Base-by-base conservation (phyloP, 1,139 yeast species). In the Oligophagozyma castellii region DNA sequence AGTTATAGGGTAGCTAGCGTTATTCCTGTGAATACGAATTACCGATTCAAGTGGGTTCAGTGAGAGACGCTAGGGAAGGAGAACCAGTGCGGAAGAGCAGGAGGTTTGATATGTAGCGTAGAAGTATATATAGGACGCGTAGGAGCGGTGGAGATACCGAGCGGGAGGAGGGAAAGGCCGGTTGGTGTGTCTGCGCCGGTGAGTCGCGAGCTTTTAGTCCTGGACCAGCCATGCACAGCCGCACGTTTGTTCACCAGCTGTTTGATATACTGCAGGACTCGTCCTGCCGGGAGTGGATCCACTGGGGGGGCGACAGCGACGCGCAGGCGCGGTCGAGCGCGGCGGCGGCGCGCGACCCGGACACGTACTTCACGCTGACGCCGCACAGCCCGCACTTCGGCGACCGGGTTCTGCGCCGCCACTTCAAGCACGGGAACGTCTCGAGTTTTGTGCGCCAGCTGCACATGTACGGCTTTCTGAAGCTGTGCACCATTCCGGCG, bases 391-490 rank as follows among this genome's bases (percentile, higher is more conserved):
- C 72, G 32, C 73, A 76, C 37, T 68, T 77, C 32, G 62, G 65
- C 37, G 68, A 71, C 15, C 66, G 66, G 39, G 78, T 72, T 5
- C 55, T 77, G 37, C 67, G 78, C 28, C 68, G 63, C 37, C 77
- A 74, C 52, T 80, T 80, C 56, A 80, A 80, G 50, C 93, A 80
- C 55, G 76, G 81, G 27, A 78, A 78, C 47, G 75, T 76, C 27
- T 80, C 84, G 4, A 71, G 80, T 16, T 78, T 78, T 51, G 80
- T 78, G 16, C 65, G 92, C 34, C 92, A 78, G 46, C 51, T 78
- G 35, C 79, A 78, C 53, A 77, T 78, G 89, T 78, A 78, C 46
- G 89, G 78, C 73, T 33, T 46, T 28, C 50, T 43, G 38, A 33
- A 52, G 24, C 37, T 46, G 19, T 36, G 44, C n/a, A 44, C 45